Conservation (phyloP, 1,284 basidiomycete genomes). For the Heliocybe sulcata region DNA sequence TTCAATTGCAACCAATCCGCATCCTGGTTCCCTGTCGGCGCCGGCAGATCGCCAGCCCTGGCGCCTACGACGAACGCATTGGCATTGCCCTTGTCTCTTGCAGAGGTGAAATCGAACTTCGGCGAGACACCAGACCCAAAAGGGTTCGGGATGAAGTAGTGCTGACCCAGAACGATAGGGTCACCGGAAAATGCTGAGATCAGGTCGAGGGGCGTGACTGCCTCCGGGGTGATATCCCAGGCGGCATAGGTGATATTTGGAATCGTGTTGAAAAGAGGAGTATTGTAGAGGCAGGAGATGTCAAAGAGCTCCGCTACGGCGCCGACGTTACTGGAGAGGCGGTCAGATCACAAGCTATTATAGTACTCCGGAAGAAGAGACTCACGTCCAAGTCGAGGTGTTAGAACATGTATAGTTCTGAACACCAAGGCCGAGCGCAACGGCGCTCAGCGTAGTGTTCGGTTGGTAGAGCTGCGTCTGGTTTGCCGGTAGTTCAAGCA, state of each 20-base stretch:
- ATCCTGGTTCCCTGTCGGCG: slow-evolving; percentile 38
- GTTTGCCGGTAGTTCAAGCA: slow-evolving; percentile 6
- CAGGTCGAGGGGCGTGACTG: slow-evolving; percentile 26
- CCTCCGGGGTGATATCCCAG: slow-evolving; percentile 25
- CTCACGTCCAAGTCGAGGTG: slow-evolving; percentile 27
- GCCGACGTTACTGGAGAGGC: slow-evolving; percentile 31
- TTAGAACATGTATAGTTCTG: slow-evolving; percentile 34
- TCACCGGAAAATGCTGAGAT: slow-evolving; percentile 22
- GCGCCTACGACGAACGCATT: slow-evolving; percentile 42
- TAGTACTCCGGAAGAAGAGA: neutral
- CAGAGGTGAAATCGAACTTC: slow-evolving; percentile 52
- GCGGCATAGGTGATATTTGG: slow-evolving; percentile 32
- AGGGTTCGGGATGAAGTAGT: slow-evolving; percentile 47
- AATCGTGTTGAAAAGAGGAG: slow-evolving; percentile 29
- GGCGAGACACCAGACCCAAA: slow-evolving; percentile 37
- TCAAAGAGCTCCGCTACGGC: slow-evolving; percentile 55
- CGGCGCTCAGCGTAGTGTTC: slow-evolving; percentile 11
- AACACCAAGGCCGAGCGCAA: slow-evolving; percentile 33
- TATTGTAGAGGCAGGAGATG: slow-evolving; percentile 42
- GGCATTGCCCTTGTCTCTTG: slow-evolving; percentile 28
- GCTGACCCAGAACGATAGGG: slow-evolving; percentile 37
- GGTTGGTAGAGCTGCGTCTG: slow-evolving; percentile 20
- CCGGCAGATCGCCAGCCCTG: slow-evolving; percentile 32
- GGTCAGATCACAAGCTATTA: no score
- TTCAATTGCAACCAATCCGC: slow-evolving; percentile 52